phyloP scores from a whole-genome alignment of 768 basidiomycete species.

The Boletus coccyginus region DNA sequence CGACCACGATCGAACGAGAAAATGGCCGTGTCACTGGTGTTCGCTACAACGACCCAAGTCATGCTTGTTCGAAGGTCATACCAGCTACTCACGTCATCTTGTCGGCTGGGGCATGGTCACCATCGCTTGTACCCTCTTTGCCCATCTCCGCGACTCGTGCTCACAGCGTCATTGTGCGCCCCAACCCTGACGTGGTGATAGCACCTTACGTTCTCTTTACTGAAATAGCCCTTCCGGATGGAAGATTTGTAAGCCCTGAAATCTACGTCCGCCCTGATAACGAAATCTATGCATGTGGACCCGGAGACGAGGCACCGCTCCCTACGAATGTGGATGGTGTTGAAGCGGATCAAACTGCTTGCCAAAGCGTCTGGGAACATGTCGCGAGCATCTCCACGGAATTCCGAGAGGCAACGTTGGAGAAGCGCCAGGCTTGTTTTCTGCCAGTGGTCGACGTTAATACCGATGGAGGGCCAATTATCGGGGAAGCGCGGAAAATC shows the following conservation, averaged over 20 bases:
- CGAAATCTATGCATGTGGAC: conserved; percentile 77
- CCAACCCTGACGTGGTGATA: conserved; percentile 43
- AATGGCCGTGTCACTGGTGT: conserved; percentile 48
- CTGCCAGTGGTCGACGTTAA: conserved; percentile 54
- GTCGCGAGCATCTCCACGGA: conserved; percentile 61
- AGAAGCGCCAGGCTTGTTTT: conserved; percentile 70
- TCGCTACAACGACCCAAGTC: conserved; percentile 29
- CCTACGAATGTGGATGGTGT: conserved; percentile 76
- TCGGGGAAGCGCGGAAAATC: conserved; percentile 57
- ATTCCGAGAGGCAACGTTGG: conserved; percentile 51
- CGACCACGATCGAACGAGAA: conserved; percentile 43
- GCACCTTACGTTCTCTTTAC: conserved; percentile 84
- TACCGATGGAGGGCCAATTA: conserved; percentile 55
- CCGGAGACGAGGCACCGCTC: conserved; percentile 69
- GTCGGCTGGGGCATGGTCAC: conserved; percentile 87
- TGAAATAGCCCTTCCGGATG: conserved; percentile 50
- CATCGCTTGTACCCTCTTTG: conserved; percentile 51
- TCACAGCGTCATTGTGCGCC: conserved; percentile 68
- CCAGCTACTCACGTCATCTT: conserved; percentile 70
- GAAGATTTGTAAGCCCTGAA: conserved; percentile 49
- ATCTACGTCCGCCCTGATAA: conserved; percentile 70
- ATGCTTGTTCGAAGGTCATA: conserved; percentile 33
- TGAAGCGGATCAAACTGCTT: conserved; percentile 50
- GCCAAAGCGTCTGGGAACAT: conserved; percentile 51
- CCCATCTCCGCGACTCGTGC: conserved; percentile 66